Evolutionary conservation across 495 filamentous ascomycete genomes (phyloP).

Genomic region (Talaromyces stipitatus): DNA sequence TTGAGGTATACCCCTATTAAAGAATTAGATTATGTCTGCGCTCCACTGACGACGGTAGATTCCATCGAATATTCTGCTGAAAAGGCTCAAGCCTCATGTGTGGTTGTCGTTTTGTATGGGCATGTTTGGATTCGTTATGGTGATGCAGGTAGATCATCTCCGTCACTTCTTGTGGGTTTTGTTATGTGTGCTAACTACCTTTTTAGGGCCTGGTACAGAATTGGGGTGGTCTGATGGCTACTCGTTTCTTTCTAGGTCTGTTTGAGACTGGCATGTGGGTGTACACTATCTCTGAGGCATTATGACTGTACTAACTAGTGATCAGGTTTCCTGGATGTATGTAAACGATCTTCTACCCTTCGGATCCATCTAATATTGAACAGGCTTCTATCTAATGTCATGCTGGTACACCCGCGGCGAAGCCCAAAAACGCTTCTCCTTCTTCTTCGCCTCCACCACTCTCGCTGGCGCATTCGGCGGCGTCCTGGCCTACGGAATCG

Average conservation of each 20-base stretch:
- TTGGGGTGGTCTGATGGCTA: constrained; percentile 70
- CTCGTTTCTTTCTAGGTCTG: constrained; percentile 80
- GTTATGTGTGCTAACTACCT: background rate
- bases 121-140: constrained; percentile 67
- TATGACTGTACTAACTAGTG: background rate
- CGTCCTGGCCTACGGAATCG: constrained; percentile 73
- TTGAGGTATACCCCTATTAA: constrained; percentile 50
- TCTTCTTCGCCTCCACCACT: constrained; percentile 82
- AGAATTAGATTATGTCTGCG: too few relatives aligned
- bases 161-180: background rate
- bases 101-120: constrained; percentile 84
- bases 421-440: constrained; percentile 79
- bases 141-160: constrained; percentile 14
- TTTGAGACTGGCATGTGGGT: constrained; percentile 73
- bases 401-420: constrained; percentile 89
- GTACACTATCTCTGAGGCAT: too few relatives aligned
- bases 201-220: constrained; percentile 74
- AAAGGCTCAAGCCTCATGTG: constrained; percentile 69
- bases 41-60: constrained; percentile 62
- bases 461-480: constrained; percentile 85
- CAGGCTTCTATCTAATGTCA: constrained; percentile 70
- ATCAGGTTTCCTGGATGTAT: constrained; percentile 55
- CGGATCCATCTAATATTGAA: constrained; percentile 1
- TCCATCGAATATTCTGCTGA: constrained; percentile 81
- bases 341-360: background rate